Base-by-base conservation (phyloP, 2,329 filamentous ascomycete species). In the Rachicladosporium sp. region DNA sequence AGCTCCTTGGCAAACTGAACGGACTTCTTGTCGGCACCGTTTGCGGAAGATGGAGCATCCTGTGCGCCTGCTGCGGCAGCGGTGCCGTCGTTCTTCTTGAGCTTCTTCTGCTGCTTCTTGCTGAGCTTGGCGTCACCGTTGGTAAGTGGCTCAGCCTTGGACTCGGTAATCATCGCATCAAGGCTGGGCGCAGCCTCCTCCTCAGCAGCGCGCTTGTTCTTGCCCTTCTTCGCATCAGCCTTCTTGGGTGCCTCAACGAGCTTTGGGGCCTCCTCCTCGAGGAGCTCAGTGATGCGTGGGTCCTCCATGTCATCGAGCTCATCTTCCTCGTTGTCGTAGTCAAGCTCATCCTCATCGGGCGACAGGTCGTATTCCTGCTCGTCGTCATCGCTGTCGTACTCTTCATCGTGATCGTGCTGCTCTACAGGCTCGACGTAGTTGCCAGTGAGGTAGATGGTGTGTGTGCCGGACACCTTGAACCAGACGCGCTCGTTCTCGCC, bases 1-100 rank as follows among this genome's bases (percentile, higher is more conserved):
- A 98, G 85, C 65, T 96, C 88, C 76, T 96, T 95, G 59, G 91
- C 89, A 62, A 98, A 98, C 65, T 94, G 86, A 45, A 98, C 91
- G n/a, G n/a, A n/a, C 73, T 95, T 96, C 78, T 95, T 95, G 64
- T 83, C 82, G 42, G 71, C 68, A n/a, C n/a, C n/a, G 71, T 79
- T 78, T 48, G 62, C 64, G 48, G 69, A 48, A 15, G 51, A 46
- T 33, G 55, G 64, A 40, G 67, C 66, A 41, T 72, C 70, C 61
- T 79, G 77, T 34, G 66, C 60, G 53, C 80, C 74, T 33, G 69
- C 66, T 27, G 72, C 66, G 44, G 82, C 76, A 43, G 91, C 80
- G 60, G 95, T 82, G 51, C 89, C 91, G 62, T 93, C 85, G 73
- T 96, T 96, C 74, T 94, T 95, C 79, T 93, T 93, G 49, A 89